Base-by-base conservation (phyloP, 2,329 filamentous ascomycete genomes). In the Juglanconis oblonga region DNA sequence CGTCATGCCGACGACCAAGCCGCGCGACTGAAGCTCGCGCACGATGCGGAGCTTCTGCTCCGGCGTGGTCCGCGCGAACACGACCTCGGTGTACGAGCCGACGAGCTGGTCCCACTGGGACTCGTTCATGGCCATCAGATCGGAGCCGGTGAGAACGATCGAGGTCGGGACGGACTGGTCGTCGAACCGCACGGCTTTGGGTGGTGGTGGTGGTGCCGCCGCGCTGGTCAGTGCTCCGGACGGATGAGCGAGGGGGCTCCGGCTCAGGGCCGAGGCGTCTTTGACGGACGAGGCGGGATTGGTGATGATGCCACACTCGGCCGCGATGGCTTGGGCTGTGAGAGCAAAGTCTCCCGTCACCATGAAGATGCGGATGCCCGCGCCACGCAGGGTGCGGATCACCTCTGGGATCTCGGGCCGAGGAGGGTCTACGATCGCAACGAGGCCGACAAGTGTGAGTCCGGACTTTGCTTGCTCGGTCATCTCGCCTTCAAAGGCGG, bases 11-110 rank as follows among this genome's bases (percentile, higher is more conserved):
- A 96, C 85, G 1, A 90, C 87, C 72, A 65, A 88, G 69, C 82
- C 78, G 8, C 83, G 77, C 1, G 79, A 73, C 68, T 91, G 89
- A 62, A 92, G 87, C 70, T 90, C 88, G 35, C 84, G 83, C n/a
- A 93, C 89, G 62, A 92, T 92, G 38, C 88, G 85, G 6, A 92
- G 81, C 70, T 93, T 93, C 69, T 92, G 89, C 68, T 92, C 89
- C 0, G 89, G 89, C 0, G 89, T 92, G 0, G 89, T 92, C 11
- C 88, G 80, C 1, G 89, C 87, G 69, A 92, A 92, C 11, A 92
- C 87, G 42, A 92, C 87, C 68, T 92, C 89, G 32, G 85, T 79
- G 65, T 92, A 92, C 8, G 75, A 68, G 35, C 80, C 80, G 35
- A 70, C 79, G 1, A 93, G 78, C 36, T 80, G 78, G 60, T 86